phyloP scores from a whole-genome alignment of 495 filamentous ascomycete genomes.

The Tuber indicum region DNA sequence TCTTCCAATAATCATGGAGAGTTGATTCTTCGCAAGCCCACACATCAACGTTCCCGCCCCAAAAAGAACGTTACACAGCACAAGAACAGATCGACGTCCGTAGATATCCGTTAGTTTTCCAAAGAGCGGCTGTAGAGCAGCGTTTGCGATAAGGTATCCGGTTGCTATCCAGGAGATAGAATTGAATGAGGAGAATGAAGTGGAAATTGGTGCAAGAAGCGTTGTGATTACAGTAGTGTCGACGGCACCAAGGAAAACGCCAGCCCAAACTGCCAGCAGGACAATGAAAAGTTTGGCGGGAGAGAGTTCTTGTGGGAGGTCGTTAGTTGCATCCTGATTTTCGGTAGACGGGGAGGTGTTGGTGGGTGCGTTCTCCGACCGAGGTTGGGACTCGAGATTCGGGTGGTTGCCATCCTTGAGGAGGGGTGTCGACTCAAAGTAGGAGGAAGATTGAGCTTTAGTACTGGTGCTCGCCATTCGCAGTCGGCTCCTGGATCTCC shows the following conservation, averaged over 20 bases:
- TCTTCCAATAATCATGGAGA: slow-evolving; percentile 69
- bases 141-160: slow-evolving; percentile 84
- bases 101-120: slow-evolving; percentile 88
- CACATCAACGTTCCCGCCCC: slow-evolving; percentile 77
- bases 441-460: not conserved
- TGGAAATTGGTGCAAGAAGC: slow-evolving; percentile 75
- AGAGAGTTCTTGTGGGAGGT: slow-evolving; percentile 42
- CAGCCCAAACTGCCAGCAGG: slow-evolving; percentile 53
- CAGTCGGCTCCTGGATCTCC: not conserved
- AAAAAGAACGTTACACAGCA: slow-evolving; percentile 76
- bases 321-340: slow-evolving; percentile 19
- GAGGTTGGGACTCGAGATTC: not conserved
- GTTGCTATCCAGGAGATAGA: slow-evolving; percentile 86
- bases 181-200: slow-evolving; percentile 74
- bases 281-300: slow-evolving; percentile 47
- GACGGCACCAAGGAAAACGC: slow-evolving; percentile 76
- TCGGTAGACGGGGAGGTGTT: slow-evolving; percentile 5
- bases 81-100: slow-evolving; percentile 65
- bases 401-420: slow-evolving; percentile 16
- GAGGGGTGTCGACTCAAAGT: slow-evolving; percentile 20
- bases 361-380: slow-evolving; percentile 1
- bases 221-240: slow-evolving; percentile 84
- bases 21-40: slow-evolving; percentile 64
- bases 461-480: not conserved
- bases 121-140: slow-evolving; percentile 75